Evolutionary conservation across 305 asterid genomes (phyloP).

Genomic region (Fraxinus platypoda): DNA sequence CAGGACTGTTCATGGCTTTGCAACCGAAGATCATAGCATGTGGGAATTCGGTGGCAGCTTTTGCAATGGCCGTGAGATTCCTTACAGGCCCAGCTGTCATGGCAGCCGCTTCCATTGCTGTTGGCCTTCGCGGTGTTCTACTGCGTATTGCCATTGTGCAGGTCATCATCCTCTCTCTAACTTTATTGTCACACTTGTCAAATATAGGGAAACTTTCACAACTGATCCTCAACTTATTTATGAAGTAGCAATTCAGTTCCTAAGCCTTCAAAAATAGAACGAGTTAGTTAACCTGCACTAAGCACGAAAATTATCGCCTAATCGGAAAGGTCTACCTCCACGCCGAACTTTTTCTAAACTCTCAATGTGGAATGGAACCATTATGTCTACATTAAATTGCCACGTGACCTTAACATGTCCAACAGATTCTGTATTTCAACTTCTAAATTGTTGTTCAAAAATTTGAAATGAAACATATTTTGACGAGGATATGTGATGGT

Average conservation of each 20-base stretch:
- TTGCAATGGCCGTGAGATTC: conserved; percentile 58
- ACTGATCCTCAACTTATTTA: neutral
- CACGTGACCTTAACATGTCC: neutral
- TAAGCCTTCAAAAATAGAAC: neutral
- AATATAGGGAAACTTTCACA: neutral
- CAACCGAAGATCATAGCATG: conserved; percentile 62
- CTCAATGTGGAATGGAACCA: neutral
- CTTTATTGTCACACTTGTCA: neutral
- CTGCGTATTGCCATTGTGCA: conserved; percentile 55
- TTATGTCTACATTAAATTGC: neutral
- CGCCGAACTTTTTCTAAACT: neutral
- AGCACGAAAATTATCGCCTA: neutral
- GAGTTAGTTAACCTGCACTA: neutral
- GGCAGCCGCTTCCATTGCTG: conserved; percentile 60
- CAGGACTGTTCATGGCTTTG: conserved; percentile 61
- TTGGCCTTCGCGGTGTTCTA: conserved; percentile 55
- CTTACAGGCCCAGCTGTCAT: conserved; percentile 63
- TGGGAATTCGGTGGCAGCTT: conserved; percentile 53
- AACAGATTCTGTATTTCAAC: neutral
- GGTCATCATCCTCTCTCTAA: conserved; percentile 24
- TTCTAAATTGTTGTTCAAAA: neutral
- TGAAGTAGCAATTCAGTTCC: neutral
- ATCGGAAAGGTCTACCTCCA: neutral
- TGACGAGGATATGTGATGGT: neutral
- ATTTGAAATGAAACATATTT: neutral